Base-by-base conservation (phyloP, 352 stramenopile species). In the Globisporangium carolinianum region DNA sequence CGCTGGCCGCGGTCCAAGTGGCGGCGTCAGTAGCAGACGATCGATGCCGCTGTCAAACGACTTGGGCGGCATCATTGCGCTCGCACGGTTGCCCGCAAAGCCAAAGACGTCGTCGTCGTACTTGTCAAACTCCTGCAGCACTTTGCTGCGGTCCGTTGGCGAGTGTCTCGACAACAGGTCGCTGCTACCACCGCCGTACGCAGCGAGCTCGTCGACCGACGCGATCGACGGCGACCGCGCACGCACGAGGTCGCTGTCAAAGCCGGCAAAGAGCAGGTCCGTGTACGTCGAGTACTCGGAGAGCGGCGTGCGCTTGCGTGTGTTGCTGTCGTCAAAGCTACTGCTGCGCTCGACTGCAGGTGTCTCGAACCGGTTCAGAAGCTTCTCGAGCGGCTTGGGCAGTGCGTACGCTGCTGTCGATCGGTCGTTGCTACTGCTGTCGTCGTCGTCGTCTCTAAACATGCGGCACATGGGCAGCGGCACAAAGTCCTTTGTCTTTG, bases 91-190 rank as follows among this genome's bases (percentile, higher is more conserved):
- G 46, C 63, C 48, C 43, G 42, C 15, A 48, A 87, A 73, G 3
- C 66, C 68, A 68, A 91, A 91, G 8, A 86, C 82, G 59, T 77
- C 63, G 45, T 91, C 82, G 38, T 91, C 82, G 62, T 91, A 91
- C 47, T 57, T 69, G 41, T 89, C 82, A 47, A 78, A 91, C 47
- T 82, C 71, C 24, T 79, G 71, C 4, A 76, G 51, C 35, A 76
- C 60, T 32, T 71, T 73, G 24, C 71, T 74, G 17, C 75, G 64
- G 24, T 85, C 73, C 10, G 63, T 61, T n/a, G 75, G 65, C 3
- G 76, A 79, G 53, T 73, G 82, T 7, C 73, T 74, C 5, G 69
- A 76, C 6, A 66, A 50, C 65, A 85, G 51, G 39, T 43, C 39
- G 11, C 11, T 43, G 39, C 39, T 43, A 3, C 39, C 11, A 1